Conservation (phyloP, 2,329 filamentous ascomycete species). For the Talaromyces pinophilus region DNA sequence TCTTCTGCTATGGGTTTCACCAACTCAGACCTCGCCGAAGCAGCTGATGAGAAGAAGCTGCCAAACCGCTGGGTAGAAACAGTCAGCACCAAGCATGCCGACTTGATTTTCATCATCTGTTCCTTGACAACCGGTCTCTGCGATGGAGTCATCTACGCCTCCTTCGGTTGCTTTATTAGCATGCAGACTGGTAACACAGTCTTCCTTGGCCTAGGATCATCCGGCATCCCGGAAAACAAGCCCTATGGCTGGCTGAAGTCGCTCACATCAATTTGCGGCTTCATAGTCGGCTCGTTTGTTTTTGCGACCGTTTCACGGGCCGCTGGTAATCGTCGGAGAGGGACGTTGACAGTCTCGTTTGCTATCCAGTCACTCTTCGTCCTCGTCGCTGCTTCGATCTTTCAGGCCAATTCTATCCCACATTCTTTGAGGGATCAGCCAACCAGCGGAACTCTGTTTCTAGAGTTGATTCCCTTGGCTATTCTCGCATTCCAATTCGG, state of each 20-base stretch:
- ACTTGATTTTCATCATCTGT: conserved; percentile 40
- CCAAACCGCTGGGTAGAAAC: conserved; percentile 23
- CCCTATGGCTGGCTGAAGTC: conserved; percentile 49
- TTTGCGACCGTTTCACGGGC: conserved; percentile 42
- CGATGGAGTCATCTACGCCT: conserved; percentile 49
- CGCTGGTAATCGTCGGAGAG: conserved; percentile 37
- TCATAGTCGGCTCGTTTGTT: conserved; percentile 45
- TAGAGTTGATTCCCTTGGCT: conserved; percentile 46
- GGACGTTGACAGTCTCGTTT: conserved; percentile 46
- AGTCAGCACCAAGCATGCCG: conserved; percentile 36
- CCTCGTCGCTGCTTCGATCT: conserved; percentile 43
- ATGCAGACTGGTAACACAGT: conserved; percentile 54
- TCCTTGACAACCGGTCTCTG: conserved; percentile 48
- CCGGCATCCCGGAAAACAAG: conserved; percentile 41
- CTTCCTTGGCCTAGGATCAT: conserved; percentile 49
- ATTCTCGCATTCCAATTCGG: conserved; percentile 49
- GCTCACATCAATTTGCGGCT: conserved; percentile 45
- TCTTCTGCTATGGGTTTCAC: not conserved
- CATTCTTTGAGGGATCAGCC: conserved; percentile 29
- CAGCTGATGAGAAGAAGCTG: not conserved
- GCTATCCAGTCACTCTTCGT: conserved; percentile 43
- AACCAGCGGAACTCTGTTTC: conserved; percentile 35
- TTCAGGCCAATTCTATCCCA: conserved; percentile 43
- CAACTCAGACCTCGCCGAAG: not conserved
- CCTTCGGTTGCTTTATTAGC: conserved; percentile 50